Conservation (phyloP, 1,284 basidiomycete species). For the Bondarzewia mesenterica region DNA sequence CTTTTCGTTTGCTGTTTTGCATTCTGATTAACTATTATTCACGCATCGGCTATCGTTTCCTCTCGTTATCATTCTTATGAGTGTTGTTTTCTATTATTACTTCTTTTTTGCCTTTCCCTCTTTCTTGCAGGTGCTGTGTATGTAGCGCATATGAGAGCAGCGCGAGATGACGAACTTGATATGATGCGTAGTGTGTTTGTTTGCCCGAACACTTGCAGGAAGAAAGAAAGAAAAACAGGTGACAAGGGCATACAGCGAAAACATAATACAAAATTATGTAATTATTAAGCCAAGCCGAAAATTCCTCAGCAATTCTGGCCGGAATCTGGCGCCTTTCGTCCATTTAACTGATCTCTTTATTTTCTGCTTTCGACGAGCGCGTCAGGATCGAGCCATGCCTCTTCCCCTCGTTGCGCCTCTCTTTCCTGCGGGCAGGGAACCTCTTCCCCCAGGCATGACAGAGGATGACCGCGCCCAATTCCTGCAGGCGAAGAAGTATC, state of each 20-base stretch:
- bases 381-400: constrained; percentile 8
- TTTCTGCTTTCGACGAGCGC: not conserved
- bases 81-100: not conserved
- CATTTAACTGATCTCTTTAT: not conserved
- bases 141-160: not conserved
- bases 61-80: not conserved
- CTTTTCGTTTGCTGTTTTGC: constrained; percentile 8
- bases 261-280: no score
- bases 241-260: no score
- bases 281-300: no score
- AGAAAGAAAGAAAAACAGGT: no score
- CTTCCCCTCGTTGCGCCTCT: constrained; percentile 37
- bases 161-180: no score
- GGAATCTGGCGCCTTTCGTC: no score
- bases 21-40: constrained; percentile 9
- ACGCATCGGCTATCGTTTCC: not conserved
- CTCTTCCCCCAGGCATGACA: constrained; percentile 73
- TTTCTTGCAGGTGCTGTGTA: constrained; percentile 6
- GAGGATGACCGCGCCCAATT: constrained; percentile 72
- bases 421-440: constrained; percentile 60
- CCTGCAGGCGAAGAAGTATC: constrained; percentile 69
- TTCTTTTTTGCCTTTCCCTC: not conserved
- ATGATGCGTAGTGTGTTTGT: no score
- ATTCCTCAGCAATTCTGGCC: no score
- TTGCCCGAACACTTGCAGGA: no score